Evolutionary conservation across 257 asterid species (phyloP).

Genomic region (Asclepias syriaca): DNA sequence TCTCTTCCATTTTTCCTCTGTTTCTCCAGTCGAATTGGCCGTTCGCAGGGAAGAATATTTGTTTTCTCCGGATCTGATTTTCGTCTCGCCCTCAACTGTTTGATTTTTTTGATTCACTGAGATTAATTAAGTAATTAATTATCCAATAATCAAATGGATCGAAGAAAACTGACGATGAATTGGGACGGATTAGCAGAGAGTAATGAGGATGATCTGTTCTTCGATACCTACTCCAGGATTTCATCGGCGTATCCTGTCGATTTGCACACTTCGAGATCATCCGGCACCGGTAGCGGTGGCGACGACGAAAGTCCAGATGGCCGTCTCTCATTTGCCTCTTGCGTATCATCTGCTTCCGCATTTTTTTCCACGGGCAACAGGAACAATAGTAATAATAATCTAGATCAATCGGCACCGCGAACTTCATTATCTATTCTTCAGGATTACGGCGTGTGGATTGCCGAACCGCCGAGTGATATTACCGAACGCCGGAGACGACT

Average conservation of each 20-base stretch:
- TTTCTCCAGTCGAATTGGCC: too few species aligned
- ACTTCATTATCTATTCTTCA: slow-evolving; percentile 25
- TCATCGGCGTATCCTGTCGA: slow-evolving; percentile 55
- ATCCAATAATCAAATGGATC: slow-evolving; percentile 29
- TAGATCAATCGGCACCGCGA: background rate
- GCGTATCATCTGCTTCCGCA: slow-evolving; percentile 32
- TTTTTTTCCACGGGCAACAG: slow-evolving; percentile 26
- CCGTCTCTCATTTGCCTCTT: slow-evolving; percentile 66
- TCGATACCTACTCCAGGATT: slow-evolving; percentile 49
- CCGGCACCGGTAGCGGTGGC: slow-evolving; percentile 20
- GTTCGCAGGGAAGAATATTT: too few species aligned
- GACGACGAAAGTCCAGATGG: slow-evolving; percentile 62
- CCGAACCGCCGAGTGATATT: slow-evolving; percentile 88
- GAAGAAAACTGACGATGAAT: slow-evolving; percentile 76
- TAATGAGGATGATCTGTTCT: slow-evolving; percentile 74
- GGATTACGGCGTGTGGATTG: slow-evolving; percentile 75
- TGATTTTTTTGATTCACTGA: too few species aligned
- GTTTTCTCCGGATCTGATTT: too few species aligned
- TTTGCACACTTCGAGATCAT: slow-evolving; percentile 36
- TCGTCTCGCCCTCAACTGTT: too few species aligned
- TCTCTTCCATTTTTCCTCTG: too few species aligned
- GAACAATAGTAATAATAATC: background rate
- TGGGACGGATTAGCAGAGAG: slow-evolving; percentile 76
- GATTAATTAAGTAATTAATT: too few species aligned
- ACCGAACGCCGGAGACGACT: slow-evolving; percentile 75